Evolutionary conservation across 768 basidiomycete species (phyloP), one percentile per base, ranked within the genome.

Genomic region (Epithele typhae): DNA sequence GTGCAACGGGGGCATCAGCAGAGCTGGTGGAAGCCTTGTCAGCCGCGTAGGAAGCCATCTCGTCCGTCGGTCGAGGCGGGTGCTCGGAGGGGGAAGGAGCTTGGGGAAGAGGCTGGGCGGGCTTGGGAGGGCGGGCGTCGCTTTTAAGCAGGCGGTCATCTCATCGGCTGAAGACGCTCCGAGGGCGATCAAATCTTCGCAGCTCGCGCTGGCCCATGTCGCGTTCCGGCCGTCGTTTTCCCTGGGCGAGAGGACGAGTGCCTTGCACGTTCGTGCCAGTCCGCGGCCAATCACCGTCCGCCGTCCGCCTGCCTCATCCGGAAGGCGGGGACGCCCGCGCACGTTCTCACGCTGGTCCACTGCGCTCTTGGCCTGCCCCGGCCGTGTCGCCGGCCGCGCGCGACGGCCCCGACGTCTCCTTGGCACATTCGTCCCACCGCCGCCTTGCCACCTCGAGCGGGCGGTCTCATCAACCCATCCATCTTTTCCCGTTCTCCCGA

Each of bases 231-330:
- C 43, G 24, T 30, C 35, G 25, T 37, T 34, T 37, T 30, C 23
- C 27, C 21, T 15, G 37, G 37, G 9, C 12, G 15, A 25, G 17
- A 5, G 18, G 22, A 38, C 3, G 5, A 22, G 55, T 56, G 33
- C 55, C 55, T 56, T 51, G 55, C 55, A 56, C 55, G 55, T 56
- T 56, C 55, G 55, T 53, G 48, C 42, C n/a, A n/a, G 27, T 49
- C 15, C 1, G 37, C 41, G 36, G 55, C 55, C 55, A 56, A 56
- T 53, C 55, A 46, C 23, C 21, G 46, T 35, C 4, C 41, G 27
- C 39, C 12, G 10, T n/a, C 21, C n/a, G 18, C 39, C 32, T 45
- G 19, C 46, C 51, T 17, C 32, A 44, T 45, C 14, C 19, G 46
- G 51, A 14, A 48, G 21, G 25, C n/a, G 24, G 12, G 4, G 14